Conservation (phyloP, 257 asterid genomes). For the Gentiana straminea region DNA sequence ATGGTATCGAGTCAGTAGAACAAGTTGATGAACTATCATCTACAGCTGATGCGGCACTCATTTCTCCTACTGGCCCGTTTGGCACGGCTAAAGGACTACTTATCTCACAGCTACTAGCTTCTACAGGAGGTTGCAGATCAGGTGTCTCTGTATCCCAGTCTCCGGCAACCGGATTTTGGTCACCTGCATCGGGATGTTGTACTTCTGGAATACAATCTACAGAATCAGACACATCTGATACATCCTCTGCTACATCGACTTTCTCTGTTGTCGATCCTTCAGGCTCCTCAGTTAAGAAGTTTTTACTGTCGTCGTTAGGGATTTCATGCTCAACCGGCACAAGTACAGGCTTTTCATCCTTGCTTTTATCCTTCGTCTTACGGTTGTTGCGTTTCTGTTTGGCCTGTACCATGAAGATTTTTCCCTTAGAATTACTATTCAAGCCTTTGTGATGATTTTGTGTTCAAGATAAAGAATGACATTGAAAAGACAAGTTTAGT, state of each 20-base stretch:
- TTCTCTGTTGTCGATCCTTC: slow-evolving; percentile 28
- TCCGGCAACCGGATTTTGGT: slow-evolving; percentile 42
- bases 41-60: slow-evolving; percentile 36
- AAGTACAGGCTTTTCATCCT: slow-evolving; percentile 38
- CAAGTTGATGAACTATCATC: slow-evolving; percentile 93
- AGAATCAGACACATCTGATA: slow-evolving; percentile 81
- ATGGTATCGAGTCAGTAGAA: slow-evolving; percentile 80
- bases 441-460: too few species aligned
- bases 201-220: slow-evolving; percentile 45
- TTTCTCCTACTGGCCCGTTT: slow-evolving; percentile 37
- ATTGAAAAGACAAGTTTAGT: too few species aligned
- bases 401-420: slow-evolving; percentile 27
- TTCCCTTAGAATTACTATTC: too few species aligned
- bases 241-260: slow-evolving; percentile 45
- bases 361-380: slow-evolving; percentile 60
- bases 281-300: slow-evolving; percentile 22
- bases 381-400: slow-evolving; percentile 72
- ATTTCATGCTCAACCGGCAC: slow-evolving; percentile 31
- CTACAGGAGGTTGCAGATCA: slow-evolving; percentile 51
- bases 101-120: slow-evolving; percentile 33
- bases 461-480: too few species aligned
- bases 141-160: slow-evolving; percentile 49
- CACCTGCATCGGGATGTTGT: slow-evolving; percentile 48
- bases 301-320: slow-evolving; percentile 27
- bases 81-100: slow-evolving; percentile 40